Base-by-base conservation (phyloP, 73 alveolate genomes). In the Breviolum minutum region DNA sequence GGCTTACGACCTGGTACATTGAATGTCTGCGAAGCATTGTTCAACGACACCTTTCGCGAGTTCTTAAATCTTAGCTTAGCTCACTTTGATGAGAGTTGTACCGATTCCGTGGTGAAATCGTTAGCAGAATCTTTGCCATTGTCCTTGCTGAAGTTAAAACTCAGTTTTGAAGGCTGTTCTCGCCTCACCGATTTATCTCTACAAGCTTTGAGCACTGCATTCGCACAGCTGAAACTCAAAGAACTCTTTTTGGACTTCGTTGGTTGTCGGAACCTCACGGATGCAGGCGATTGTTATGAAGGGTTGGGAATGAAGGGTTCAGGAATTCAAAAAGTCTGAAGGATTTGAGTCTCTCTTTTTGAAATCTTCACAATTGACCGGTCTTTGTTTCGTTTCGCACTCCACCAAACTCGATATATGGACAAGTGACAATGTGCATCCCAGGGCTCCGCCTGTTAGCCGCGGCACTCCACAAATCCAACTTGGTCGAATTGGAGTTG, bases 261-360 rank as follows among this genome's bases (percentile, higher is more conserved):
- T 22, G 99, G 99, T 20, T 94, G 99, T 94, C 62, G 20, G 40
- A 77, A 64, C 85, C 94, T 94, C 2, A 94, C 99, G 2, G 99
- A 94, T 82, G 81, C 94, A 83, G 92, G 92, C 61, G 54, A 40
- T 40, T 66, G 11, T 40, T 40, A 27, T 7, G 68, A n/a, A n/a
- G n/a, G 82, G 82, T 19, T 73, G 48, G 11, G 30, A 22, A 11
- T 71, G 32, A 29, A 62, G 95, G 26, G 30, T n/a, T 63, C 40
- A 8, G 61, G 87, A 60, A 22, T 76, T 61, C 22, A 64, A 27
- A 12, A 12, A 48, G 64, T 68, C 77, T 68, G n/a, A n/a, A n/a
- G n/a, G n/a, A n/a, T n/a, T n/a, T n/a, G n/a, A n/a, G n/a, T n/a
- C n/a, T n/a, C n/a, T n/a, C n/a, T n/a, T n/a, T n/a, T n/a, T n/a